phyloP scores from a whole-genome alignment of 176 grass and related monocot genomes.

The Sorghum bicolor region Sorghum_bicolor_NCBIv3 NC_012872.2:4204001-4204500 shows the following conservation, averaged over 20 bases:
- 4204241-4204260: no score
- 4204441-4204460: conserved; percentile 32
- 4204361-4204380: no score
- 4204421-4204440: neutral
- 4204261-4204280: no score
- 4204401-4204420: neutral
- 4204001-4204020: neutral
- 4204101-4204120: neutral
- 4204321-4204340: neutral
- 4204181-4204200: no score
- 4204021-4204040: conserved; percentile 10
- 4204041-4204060: no score
- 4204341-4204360: neutral
- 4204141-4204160: neutral
- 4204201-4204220: no score
- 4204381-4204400: neutral
- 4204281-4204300: no score
- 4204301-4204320: no score
- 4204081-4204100: neutral
- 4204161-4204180: neutral
- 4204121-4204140: neutral
- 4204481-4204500: neutral
- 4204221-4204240: no score
- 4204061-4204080: neutral
- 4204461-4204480: conserved; percentile 4